phyloP scores from a whole-genome alignment of 768 basidiomycete species.

The Termitomyces sp. region DNA sequence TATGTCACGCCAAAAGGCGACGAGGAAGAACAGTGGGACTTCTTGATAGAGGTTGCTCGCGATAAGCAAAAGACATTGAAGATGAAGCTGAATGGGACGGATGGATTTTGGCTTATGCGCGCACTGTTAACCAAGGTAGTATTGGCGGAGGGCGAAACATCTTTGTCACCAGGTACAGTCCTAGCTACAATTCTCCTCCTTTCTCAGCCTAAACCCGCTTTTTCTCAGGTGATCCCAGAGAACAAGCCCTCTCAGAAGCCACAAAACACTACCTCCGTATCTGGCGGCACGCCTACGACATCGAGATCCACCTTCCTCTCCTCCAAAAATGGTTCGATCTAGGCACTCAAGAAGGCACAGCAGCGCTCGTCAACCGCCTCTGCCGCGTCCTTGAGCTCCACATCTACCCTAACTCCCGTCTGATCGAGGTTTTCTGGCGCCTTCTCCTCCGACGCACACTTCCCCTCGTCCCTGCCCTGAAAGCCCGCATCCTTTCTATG shows the following conservation, averaged over 20 bases:
- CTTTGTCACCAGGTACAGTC: constrained; percentile 5
- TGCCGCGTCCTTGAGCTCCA: constrained; percentile 31
- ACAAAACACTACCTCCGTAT: constrained; percentile 37
- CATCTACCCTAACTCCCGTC: constrained; percentile 26
- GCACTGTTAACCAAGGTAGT: constrained; percentile 32
- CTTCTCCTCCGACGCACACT: constrained; percentile 26
- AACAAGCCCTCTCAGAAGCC: constrained; percentile 26
- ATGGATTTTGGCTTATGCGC: constrained; percentile 63
- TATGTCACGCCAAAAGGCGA: no score
- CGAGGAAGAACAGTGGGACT: constrained; percentile 41
- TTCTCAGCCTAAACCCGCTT: neutral
- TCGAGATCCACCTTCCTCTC: constrained; percentile 46
- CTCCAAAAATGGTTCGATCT: constrained; percentile 34
- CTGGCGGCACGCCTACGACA: constrained; percentile 29
- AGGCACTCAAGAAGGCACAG: constrained; percentile 21
- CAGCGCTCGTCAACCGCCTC: constrained; percentile 31
- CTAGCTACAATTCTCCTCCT: neutral
- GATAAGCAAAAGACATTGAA: constrained; percentile 37
- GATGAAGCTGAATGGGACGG: constrained; percentile 33
- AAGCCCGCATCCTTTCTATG: constrained; percentile 30
- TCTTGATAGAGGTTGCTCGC: constrained; percentile 39
- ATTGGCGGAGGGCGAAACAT: constrained; percentile 16
- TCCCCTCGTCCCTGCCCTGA: constrained; percentile 21
- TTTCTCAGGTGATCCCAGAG: constrained; percentile 15
- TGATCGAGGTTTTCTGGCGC: constrained; percentile 40